These are phyloP conservation scores for Tetrapisispora arboricola DNA, from an alignment of 805 yeast species.

Conservation along the genomic window DNA sequence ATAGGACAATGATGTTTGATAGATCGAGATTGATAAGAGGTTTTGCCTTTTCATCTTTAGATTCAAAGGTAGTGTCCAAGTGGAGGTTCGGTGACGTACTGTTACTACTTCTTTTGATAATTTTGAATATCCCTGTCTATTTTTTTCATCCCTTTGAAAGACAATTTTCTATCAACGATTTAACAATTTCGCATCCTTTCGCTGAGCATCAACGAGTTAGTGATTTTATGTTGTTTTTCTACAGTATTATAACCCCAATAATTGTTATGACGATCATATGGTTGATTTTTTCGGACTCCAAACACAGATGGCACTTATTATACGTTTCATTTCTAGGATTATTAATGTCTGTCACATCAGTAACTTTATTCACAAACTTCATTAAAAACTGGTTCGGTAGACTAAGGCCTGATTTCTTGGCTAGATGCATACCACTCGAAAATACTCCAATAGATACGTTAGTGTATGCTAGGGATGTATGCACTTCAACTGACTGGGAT, in stretches of 20 bases:
- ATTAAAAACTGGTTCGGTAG: constrained; percentile 81
- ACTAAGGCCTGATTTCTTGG: constrained; percentile 84
- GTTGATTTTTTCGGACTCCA: constrained; percentile 32
- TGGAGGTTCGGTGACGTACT: constrained; percentile 34
- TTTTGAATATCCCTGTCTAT: constrained; percentile 28
- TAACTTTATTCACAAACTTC: constrained; percentile 57
- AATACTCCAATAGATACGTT: constrained; percentile 46
- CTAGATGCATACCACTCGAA: constrained; percentile 63
- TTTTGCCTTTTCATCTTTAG: neutral
- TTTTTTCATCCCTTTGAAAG: constrained; percentile 57
- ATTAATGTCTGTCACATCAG: constrained; percentile 45
- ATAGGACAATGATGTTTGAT: neutral
- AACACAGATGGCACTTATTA: constrained; percentile 47
- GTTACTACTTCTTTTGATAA: constrained; percentile 23
- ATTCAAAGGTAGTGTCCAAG: constrained; percentile 13
- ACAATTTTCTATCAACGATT: constrained; percentile 66
- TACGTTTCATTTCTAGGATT: constrained; percentile 62
- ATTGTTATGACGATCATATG: constrained; percentile 29
- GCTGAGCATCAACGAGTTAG: constrained; percentile 67
- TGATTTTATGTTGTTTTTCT: constrained; percentile 41
- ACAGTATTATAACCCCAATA: constrained; percentile 44
- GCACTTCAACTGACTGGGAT: constrained; percentile 41
- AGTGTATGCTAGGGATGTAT: constrained; percentile 54
- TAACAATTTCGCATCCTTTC: constrained; percentile 71
- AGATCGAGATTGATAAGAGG: neutral